Base-by-base conservation (phyloP, 1,139 yeast genomes). In the Yamadazyma blattariae region DNA sequence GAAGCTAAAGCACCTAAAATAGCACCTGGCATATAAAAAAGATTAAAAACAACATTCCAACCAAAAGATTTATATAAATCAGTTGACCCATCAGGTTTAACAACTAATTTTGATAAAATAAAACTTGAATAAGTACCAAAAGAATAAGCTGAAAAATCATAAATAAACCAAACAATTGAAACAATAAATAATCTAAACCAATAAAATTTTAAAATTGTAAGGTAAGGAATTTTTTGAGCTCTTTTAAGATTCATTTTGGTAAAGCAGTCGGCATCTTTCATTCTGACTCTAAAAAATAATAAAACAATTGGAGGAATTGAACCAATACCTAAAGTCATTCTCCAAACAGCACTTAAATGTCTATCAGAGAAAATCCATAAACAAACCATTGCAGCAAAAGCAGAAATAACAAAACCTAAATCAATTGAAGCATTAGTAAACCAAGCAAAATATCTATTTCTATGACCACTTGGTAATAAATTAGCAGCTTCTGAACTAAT, bases 401-500 rank as follows among this genome's bases (percentile, higher is more conserved):
- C 74, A 34, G 90, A 72, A 22, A 81, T 69, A 27, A 90, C 96
- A 49, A 87, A 90, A 5, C 97, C 97, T 33, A 69, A 52, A 59
- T 89, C 97, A 53, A 90, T 90, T 87, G 83, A 82, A 45, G 76
- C 71, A 59, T 89, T 86, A 32, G 97, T 90, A 59, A 89, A 88
- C 84, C 92, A 81, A 38, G 81, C 75, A 54, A 89, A 89, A 69
- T 84, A 89, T 59, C 96, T 73, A 64, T 90, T 90, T 67, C 97
- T 82, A 41, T 74, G 72, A 41, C 95, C 95, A 10, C 80, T 71
- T 20, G 92, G 87, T 50, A 89, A 67, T 50, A 77, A 67, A 39
- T 84, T 79, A 27, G 94, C 82, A 32, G 95, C 94, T 62, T 90
- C 97, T 20, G 96, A 89, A 46, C 95, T 88, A 32, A 95, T 95